Evolutionary conservation across 2,329 filamentous ascomycete species (phyloP).

Genomic region (Xylaria sp.): DNA sequence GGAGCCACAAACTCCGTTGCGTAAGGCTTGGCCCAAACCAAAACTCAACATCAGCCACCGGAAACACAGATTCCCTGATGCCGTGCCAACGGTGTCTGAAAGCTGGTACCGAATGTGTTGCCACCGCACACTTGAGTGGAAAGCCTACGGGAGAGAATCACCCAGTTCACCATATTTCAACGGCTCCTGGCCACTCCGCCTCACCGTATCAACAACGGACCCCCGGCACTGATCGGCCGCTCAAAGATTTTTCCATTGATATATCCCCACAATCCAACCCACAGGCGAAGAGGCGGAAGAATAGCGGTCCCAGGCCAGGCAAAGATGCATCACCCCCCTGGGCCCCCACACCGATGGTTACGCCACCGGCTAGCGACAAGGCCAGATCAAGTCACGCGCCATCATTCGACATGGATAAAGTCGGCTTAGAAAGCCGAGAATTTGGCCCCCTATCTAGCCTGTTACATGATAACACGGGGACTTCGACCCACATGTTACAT

Average conservation of each 20-base stretch:
- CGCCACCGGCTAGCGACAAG: constrained; percentile 23
- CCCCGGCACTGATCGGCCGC: constrained; percentile 10
- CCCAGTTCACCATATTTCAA: constrained; percentile 6
- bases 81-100: constrained; percentile 24
- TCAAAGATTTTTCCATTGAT: constrained; percentile 20
- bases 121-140: constrained; percentile 8
- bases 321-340: constrained; percentile 20
- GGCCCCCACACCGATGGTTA: constrained; percentile 7
- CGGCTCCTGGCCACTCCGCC: constrained; percentile 10
- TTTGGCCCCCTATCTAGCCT: constrained; percentile 12
- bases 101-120: constrained; percentile 18
- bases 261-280: constrained; percentile 18
- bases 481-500: constrained; percentile 17
- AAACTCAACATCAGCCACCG: background rate
- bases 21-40: constrained; percentile 15
- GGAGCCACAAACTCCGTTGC: constrained; percentile 20
- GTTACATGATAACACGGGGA: constrained; percentile 19
- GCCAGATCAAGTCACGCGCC: constrained; percentile 13
- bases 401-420: constrained; percentile 18
- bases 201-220: constrained; percentile 20
- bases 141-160: constrained; percentile 16
- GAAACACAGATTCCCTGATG: constrained; percentile 18
- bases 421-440: constrained; percentile 16
- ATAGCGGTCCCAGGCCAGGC: constrained; percentile 6
- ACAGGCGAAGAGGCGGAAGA: constrained; percentile 13